These are phyloP conservation scores for Penicillium lividum DNA, from an alignment of 495 filamentous ascomycete genomes.

Conservation along the genomic window DNA sequence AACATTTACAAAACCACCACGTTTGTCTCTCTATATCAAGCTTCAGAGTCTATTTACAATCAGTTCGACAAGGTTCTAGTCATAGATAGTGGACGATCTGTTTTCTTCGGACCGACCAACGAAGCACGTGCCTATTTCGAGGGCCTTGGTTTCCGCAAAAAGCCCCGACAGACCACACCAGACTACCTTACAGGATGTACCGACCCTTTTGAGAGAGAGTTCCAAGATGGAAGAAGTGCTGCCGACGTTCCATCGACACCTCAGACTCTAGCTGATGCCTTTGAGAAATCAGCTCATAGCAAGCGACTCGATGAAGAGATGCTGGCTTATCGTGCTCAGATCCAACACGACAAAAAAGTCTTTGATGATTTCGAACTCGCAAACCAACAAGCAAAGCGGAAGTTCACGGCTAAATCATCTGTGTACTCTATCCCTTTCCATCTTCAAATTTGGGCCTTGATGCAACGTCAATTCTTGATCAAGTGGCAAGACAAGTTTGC, in stretches of 20 bases:
- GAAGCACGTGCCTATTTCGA: constrained; percentile 81
- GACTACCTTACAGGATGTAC: constrained; percentile 87
- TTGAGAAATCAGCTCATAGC: constrained; percentile 61
- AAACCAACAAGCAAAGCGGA: constrained; percentile 73
- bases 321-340: constrained; percentile 58
- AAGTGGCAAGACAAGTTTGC: constrained; percentile 84
- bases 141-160: constrained; percentile 72
- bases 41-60: constrained; percentile 79
- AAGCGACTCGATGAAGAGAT: constrained; percentile 64
- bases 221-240: constrained; percentile 60
- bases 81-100: constrained; percentile 74
- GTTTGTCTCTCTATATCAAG: constrained; percentile 82
- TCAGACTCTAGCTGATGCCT: constrained; percentile 64
- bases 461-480: constrained; percentile 79
- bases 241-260: constrained; percentile 67
- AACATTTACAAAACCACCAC: constrained; percentile 78
- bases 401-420: constrained; percentile 62
- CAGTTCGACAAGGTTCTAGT: constrained; percentile 88
- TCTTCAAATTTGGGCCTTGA: constrained; percentile 77
- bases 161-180: constrained; percentile 80
- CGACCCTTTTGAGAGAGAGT: constrained; percentile 79
- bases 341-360: constrained; percentile 62
- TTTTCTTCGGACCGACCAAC: constrained; percentile 73
- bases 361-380: constrained; percentile 78
- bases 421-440: constrained; percentile 82